Base-by-base conservation (phyloP, 441 rosid genomes). In the Bruguiera hainesii region DNA sequence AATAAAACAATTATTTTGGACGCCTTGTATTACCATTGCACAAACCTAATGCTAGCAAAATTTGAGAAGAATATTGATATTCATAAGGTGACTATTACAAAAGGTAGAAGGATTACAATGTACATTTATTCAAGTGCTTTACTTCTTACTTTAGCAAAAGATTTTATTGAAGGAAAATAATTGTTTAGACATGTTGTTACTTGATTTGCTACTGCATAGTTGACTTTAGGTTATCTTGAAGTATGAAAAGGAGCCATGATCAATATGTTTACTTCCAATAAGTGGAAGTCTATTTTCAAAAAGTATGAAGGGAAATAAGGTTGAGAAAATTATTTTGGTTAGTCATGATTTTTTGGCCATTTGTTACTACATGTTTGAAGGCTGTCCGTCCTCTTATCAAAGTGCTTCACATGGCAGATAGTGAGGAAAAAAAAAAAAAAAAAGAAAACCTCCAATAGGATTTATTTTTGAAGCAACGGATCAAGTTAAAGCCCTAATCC, bases 31-130 rank as follows among this genome's bases (percentile, higher is more conserved):
- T 30, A 5, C 31, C 31, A 4, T 3, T 30, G 31, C 31, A 30
- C 5, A 30, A 5, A 30, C 31, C 31, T 30, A 30, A 0, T 4
- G 31, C 31, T 30, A 30, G 31, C 5, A 5, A 30, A 63, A 33
- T 68, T 67, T 62, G 58, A 75, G 29, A 70, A 60, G 56, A 56
- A 67, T n/a, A 2, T 72, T 13, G 10, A 18, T 0, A 19, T 68
- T 1, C 70, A 69, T 48, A 11, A 69, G 3, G 26, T 7, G 3
- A 74, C 67, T 5, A 64, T 69, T 56, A 26, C 64, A 10, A 58
- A 60, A 13, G 64, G 61, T 2, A 64, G 11, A 37, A 35, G 26
- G 52, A 64, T 74, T 20, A 65, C 42, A 10, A 49, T n/a, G 15
- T 65, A 25, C 7, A 66, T 66, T 39, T 72, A 71, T 50, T 31